A percentile compares a stretch with the other conserved stretches of the same genome.
Conservation (phyloP, 1,139 yeast species). For the Kodamaea fungicola region DNA sequence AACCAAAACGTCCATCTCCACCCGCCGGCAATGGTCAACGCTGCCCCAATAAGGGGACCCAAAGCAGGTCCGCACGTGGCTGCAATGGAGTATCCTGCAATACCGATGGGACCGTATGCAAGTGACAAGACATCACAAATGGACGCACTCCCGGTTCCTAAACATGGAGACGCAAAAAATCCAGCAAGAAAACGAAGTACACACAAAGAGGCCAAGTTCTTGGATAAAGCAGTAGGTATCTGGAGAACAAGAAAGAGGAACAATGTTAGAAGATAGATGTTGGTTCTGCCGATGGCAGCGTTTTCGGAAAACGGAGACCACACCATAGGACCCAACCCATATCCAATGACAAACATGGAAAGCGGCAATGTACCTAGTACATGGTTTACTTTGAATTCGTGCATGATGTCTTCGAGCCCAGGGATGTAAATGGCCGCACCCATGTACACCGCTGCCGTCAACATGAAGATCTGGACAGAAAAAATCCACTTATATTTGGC, state of each 20-base stretch:
- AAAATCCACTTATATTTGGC: slow-evolving; percentile 32
- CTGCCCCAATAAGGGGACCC: slow-evolving; percentile 35
- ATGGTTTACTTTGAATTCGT: slow-evolving; percentile 22
- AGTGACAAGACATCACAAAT: slow-evolving; percentile 24
- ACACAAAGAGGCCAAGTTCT: slow-evolving; percentile 28
- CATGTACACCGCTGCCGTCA: slow-evolving; percentile 54
- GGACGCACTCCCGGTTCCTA: slow-evolving; percentile 37
- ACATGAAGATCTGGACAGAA: slow-evolving; percentile 35
- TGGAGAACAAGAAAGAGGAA: slow-evolving; percentile 30
- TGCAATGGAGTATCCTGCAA: slow-evolving; percentile 32
- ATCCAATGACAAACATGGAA: slow-evolving; percentile 35
- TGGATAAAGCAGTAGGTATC: slow-evolving; percentile 25
- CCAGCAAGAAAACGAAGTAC: slow-evolving; percentile 33
- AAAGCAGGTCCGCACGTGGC: slow-evolving; percentile 34
- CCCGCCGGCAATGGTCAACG: slow-evolving; percentile 22
- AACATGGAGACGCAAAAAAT: slow-evolving; percentile 31
- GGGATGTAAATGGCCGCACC: slow-evolving; percentile 62
- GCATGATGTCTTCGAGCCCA: slow-evolving; percentile 33
- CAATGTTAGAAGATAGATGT: slow-evolving; percentile 27
- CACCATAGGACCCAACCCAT: slow-evolving; percentile 37
- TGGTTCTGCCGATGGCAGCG: slow-evolving; percentile 50
- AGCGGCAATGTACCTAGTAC: slow-evolving; percentile 31
- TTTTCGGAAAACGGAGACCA: slow-evolving; percentile 37
- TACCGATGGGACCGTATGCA: slow-evolving; percentile 28
- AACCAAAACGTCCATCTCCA: slow-evolving; percentile 43